Evolutionary conservation across 805 yeast species (phyloP).

Genomic region (Lachancea cidri): DNA sequence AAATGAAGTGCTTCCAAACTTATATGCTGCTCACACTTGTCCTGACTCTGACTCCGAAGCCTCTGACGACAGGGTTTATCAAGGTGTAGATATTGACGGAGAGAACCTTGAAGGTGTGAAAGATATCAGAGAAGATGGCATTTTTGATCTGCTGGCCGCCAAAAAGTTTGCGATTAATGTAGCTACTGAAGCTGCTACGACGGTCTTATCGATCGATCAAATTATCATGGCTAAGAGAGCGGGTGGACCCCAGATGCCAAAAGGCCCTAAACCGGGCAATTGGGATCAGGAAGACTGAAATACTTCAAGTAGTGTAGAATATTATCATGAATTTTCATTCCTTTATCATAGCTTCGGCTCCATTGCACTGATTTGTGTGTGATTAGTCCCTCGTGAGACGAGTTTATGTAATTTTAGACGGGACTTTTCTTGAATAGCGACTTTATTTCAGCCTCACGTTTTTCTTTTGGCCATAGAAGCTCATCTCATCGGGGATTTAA

Average conservation of each 20-base stretch:
- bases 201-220: conserved; percentile 90
- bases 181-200: conserved; percentile 93
- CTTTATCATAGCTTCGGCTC: background rate
- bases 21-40: conserved; percentile 78
- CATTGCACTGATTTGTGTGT: too few relatives aligned
- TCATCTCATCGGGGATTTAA: too few relatives aligned
- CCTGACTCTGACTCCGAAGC: conserved; percentile 16
- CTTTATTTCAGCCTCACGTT: too few relatives aligned
- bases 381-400: too few relatives aligned
- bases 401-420: too few relatives aligned
- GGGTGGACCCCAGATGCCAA: conserved; percentile 92
- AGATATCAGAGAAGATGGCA: conserved; percentile 63
- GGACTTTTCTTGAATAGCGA: too few relatives aligned
- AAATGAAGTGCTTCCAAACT: conserved; percentile 79
- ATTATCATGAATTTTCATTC: conserved; percentile 1
- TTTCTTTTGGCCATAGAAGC: too few relatives aligned
- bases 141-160: conserved; percentile 73
- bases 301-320: conserved; percentile 1
- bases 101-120: conserved; percentile 61
- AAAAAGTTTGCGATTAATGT: conserved; percentile 85
- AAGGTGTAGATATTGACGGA: conserved; percentile 77
- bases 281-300: conserved; percentile 89
- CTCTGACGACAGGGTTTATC: conserved; percentile 30
- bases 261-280: conserved; percentile 82
- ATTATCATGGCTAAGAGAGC: conserved; percentile 98